Percentiles rank a stretch among this genome's conserved stretches.
phyloP scores from a whole-genome alignment of 192 early-diverging fungal genomes.

The Cladochytrium replicatum region DNA sequence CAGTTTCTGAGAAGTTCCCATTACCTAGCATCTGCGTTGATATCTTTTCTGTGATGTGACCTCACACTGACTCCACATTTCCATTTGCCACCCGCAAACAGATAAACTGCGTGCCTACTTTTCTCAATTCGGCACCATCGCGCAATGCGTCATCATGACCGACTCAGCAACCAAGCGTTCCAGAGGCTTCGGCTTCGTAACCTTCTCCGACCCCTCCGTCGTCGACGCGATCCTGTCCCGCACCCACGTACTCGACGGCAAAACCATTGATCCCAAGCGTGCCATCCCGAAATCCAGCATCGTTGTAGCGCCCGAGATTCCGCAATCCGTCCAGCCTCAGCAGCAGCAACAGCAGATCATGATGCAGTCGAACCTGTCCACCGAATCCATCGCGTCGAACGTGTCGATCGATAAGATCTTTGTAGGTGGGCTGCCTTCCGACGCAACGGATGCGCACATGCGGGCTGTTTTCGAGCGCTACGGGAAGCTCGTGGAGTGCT shows the following conservation, averaged over 20 bases:
- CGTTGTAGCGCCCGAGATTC: too few relatives aligned
- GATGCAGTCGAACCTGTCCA: too few relatives aligned
- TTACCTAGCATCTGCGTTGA: neutral
- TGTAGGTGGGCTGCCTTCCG: constrained; percentile 8
- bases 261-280: constrained; percentile 67
- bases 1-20: too few relatives aligned
- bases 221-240: constrained; percentile 57
- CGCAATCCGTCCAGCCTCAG: too few relatives aligned
- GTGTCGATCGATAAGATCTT: too few relatives aligned
- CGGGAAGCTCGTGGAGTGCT: constrained; percentile 5
- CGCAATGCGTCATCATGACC: constrained; percentile 69
- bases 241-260: constrained; percentile 67
- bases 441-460: constrained; percentile 5
- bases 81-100: constrained; percentile 27
- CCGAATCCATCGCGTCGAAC: too few relatives aligned
- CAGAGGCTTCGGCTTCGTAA: constrained; percentile 70
- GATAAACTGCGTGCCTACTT: constrained; percentile 79
- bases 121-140: constrained; percentile 68
- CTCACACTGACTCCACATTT: neutral
- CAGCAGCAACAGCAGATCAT: too few relatives aligned
- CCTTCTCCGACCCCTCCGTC: constrained; percentile 49
- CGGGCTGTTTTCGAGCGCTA: neutral
- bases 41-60: neutral
- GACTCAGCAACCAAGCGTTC: constrained; percentile 56
- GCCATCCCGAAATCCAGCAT: too few relatives aligned